Percentiles rank a stretch among this genome's conserved stretches.
phyloP scores from a whole-genome alignment of 306 rosid species.

The Clitoria ternatea region DNA sequence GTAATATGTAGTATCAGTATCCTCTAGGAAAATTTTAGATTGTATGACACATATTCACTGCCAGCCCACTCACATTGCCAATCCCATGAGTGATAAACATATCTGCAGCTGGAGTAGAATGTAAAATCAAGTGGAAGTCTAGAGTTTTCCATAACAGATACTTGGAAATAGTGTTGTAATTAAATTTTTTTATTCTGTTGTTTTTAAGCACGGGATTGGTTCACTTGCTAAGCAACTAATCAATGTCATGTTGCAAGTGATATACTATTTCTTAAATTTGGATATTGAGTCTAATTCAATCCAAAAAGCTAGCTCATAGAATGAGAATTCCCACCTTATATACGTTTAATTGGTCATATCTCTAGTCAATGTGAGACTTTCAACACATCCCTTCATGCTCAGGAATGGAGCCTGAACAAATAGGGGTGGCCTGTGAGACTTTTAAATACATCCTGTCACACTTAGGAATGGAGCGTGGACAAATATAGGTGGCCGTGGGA shows the following conservation, averaged over 20 bases:
- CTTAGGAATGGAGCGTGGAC: too few species aligned
- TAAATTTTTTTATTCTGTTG: not conserved
- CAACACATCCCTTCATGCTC: too few species aligned
- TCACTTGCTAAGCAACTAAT: slow-evolving; percentile 1
- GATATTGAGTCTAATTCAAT: too few species aligned
- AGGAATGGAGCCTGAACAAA: too few species aligned
- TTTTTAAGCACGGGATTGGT: not conserved
- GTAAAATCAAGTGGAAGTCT: slow-evolving; percentile 2
- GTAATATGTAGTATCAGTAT: not conserved
- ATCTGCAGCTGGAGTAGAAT: not conserved
- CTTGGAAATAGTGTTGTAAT: slow-evolving; percentile 1
- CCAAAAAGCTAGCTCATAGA: too few species aligned
- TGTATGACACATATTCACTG: not conserved
- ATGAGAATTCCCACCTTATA: too few species aligned
- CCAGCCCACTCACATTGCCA: not conserved
- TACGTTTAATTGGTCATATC: too few species aligned
- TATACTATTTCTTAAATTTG: too few species aligned
- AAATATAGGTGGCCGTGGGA: too few species aligned
- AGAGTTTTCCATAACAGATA: not conserved
- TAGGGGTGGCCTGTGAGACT: too few species aligned
- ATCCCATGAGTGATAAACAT: not conserved
- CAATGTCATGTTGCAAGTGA: not conserved
- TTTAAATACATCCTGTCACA: too few species aligned
- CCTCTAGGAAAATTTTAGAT: not conserved
- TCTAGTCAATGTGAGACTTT: too few species aligned